Base-by-base conservation (phyloP, 1,284 basidiomycete genomes). In the Ganoderma meredithae region DNA sequence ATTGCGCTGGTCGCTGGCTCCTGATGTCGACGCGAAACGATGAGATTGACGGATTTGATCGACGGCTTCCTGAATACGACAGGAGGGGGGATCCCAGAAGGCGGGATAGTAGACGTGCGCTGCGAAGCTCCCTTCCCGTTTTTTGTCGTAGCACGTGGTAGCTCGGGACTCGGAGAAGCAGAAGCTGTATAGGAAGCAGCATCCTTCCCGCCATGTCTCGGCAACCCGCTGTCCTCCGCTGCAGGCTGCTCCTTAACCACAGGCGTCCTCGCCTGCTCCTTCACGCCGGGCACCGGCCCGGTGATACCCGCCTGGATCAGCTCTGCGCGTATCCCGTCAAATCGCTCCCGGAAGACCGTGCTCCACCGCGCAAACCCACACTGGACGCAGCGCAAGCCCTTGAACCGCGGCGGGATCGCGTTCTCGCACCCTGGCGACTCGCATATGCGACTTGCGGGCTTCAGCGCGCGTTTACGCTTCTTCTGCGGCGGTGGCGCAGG, bases 331-430 rank as follows among this genome's bases (percentile, higher is more conserved):
- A 72, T 40, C 0, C 52, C 62, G 7, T 65, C 64, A 17, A 72
- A 66, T 25, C 65, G 63, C 22, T 61, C 61, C 8, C 71, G 69
- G 52, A 72, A 67, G 63, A 64, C 56, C n/a, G 49, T 63, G 27
- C 63, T 41, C 69, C 69, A 70, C 9, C 56, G 69, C 17, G 60
- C 47, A 55, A 72, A 72, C 31, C 65, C 69, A 63, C 71, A 72
- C 12, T 69, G 60, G 8, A 64, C 15, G 39, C 69, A 72, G 13
- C 65, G 53, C 13, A 56, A 27, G 7, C 71, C 69, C 12, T 60
- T 63, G 13, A 62, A 52, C 9, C 64, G 43, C 5, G 63, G 25
- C 7, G 67, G 44, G 15, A 72, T 65, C 27, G 13, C 25, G 4
- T 63, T 61, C 0, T 47, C 61, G 33, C 71, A 72, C 5, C 56